Percentiles rank a stretch among this genome's conserved stretches.
Conservation (phyloP, 176 grass and related monocot genomes). For the Pontederia crassipes region DNA sequence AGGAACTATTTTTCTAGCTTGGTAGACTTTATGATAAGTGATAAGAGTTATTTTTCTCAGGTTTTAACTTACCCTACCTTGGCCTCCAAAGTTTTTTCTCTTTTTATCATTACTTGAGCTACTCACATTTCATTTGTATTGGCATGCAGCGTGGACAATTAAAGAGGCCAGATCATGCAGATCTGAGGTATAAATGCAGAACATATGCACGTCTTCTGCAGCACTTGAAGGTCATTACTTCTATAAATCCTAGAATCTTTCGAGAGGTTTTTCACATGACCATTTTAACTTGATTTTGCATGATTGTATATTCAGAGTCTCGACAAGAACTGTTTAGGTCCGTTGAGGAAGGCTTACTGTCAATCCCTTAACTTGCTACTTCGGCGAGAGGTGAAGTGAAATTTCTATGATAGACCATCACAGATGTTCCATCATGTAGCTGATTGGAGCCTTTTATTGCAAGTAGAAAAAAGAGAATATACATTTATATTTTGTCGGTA, state of each 20-base stretch:
- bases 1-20: constrained; percentile 91
- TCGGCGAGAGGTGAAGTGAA: constrained; percentile 76
- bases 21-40: constrained; percentile 98
- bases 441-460: background rate
- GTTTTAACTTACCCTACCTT: constrained; percentile 27
- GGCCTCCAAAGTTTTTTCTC: constrained; percentile 4
- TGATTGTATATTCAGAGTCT: constrained; percentile 49
- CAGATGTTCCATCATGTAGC: too few species aligned
- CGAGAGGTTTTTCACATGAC: constrained; percentile 3
- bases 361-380: constrained; percentile 95
- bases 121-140: constrained; percentile 37
- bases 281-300: constrained; percentile 26
- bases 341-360: constrained; percentile 92
- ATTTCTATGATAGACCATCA: background rate
- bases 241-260: constrained; percentile 17
- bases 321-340: constrained; percentile 79
- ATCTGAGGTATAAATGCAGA: constrained; percentile 96
- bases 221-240: constrained; percentile 66
- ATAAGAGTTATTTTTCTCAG: constrained; percentile 98
- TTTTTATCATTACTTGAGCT: constrained; percentile 19
- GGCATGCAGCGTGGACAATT: constrained; percentile 71
- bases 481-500: background rate
- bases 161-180: constrained; percentile 97
- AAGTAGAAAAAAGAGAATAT: background rate
- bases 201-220: constrained; percentile 97